Percentiles rank a stretch among this genome's conserved stretches.
phyloP scores from a whole-genome alignment of 306 rosid genomes.

The Sophora flavescens region DNA sequence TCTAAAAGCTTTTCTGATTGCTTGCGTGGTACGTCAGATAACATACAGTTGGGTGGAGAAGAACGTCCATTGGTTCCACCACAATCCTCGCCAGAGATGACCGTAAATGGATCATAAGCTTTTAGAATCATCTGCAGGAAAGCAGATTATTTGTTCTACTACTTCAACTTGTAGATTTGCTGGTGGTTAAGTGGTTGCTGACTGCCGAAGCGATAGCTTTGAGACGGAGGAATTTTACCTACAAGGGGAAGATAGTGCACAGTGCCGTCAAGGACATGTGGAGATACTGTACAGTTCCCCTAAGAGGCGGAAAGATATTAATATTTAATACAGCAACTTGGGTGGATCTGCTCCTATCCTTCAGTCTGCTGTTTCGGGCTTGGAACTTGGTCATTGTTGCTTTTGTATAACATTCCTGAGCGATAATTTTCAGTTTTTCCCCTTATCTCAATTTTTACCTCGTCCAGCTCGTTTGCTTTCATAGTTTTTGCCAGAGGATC shows the following conservation, averaged over 20 bases:
- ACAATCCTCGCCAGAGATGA: slow-evolving; percentile 88
- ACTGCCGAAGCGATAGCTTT: slow-evolving; percentile 43
- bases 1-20: slow-evolving; percentile 70
- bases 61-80: slow-evolving; percentile 81
- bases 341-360: slow-evolving; percentile 48
- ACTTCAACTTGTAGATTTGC: slow-evolving; percentile 52
- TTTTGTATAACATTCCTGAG: slow-evolving; percentile 64
- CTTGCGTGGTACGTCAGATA: slow-evolving; percentile 63
- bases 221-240: slow-evolving; percentile 44
- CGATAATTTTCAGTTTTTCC: slow-evolving; percentile 55
- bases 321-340: slow-evolving; percentile 52
- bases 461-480: slow-evolving; percentile 39
- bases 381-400: slow-evolving; percentile 58
- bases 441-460: slow-evolving; percentile 48
- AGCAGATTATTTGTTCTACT: slow-evolving; percentile 46
- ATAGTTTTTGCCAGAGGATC: slow-evolving; percentile 31
- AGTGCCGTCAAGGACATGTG: slow-evolving; percentile 52
- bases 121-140: slow-evolving; percentile 39
- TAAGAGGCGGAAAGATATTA: slow-evolving; percentile 48
- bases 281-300: slow-evolving; percentile 68
- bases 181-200: slow-evolving; percentile 54
- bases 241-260: slow-evolving; percentile 50
- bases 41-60: slow-evolving; percentile 71
- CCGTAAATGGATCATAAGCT: slow-evolving; percentile 84
- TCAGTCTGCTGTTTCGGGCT: slow-evolving; percentile 53